phyloP scores from a whole-genome alignment of 139 green algal genomes.

The Desmodesmus armatus region DNA sequence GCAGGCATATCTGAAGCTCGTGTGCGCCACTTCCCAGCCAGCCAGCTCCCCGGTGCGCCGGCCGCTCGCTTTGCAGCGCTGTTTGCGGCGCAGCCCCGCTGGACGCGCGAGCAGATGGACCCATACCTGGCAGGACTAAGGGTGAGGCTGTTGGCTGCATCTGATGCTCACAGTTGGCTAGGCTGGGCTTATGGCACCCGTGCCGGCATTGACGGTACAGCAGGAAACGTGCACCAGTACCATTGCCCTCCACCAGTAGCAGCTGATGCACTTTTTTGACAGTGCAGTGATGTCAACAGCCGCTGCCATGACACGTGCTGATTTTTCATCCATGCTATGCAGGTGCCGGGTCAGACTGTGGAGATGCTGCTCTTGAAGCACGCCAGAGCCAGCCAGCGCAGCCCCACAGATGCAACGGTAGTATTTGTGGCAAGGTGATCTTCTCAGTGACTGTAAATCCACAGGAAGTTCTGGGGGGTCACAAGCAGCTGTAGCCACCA shows the following conservation, averaged over 20 bases:
- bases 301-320: not conserved
- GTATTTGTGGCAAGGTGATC: slow-evolving; percentile 64
- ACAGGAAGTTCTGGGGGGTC: no score
- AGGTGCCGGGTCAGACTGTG: slow-evolving; percentile 67
- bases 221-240: no score
- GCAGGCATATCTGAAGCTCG: slow-evolving; percentile 17
- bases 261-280: not conserved
- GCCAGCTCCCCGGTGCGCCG: slow-evolving; percentile 60
- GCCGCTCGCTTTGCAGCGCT: slow-evolving; percentile 67
- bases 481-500: no score
- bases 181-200: not conserved
- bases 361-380: slow-evolving; percentile 75
- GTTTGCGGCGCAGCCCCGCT: slow-evolving; percentile 63
- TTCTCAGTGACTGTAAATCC: no score
- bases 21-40: slow-evolving; percentile 55
- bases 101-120: slow-evolving; percentile 63
- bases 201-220: not conserved
- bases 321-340: not conserved
- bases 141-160: slow-evolving; percentile 30
- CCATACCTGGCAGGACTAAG: slow-evolving; percentile 69
- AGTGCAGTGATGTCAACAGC: not conserved
- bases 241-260: not conserved
- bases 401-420: slow-evolving; percentile 52
- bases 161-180: not conserved
- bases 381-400: slow-evolving; percentile 65